These are phyloP conservation scores for Saccharomycopsis oosterbeekiorum DNA, from an alignment of 805 yeast genomes.

Conservation along the genomic window DNA sequence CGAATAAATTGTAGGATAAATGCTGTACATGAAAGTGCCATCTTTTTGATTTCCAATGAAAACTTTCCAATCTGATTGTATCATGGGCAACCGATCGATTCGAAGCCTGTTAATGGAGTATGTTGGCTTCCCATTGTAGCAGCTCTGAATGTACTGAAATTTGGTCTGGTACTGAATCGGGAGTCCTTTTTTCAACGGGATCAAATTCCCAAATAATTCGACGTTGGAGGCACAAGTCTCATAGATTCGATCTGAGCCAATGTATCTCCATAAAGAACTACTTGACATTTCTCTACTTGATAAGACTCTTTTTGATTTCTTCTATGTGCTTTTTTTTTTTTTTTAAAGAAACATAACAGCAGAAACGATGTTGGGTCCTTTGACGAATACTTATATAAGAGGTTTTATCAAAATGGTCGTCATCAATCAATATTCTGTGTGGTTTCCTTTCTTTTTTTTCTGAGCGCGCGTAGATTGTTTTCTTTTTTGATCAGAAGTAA, in stretches of 20 bases:
- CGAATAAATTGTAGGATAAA: slow-evolving; percentile 54
- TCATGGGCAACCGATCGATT: slow-evolving; percentile 31
- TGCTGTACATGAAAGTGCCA: slow-evolving; percentile 43
- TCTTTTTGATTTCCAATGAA: slow-evolving; percentile 28
- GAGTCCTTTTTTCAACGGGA: neutral
- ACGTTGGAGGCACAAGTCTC: neutral
- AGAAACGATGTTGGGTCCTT: neutral
- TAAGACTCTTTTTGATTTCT: neutral
- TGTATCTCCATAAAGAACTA: neutral
- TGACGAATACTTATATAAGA: neutral
- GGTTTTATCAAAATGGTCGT: neutral
- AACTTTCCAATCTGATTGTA: slow-evolving; percentile 38
- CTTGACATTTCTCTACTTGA: neutral
- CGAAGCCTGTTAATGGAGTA: slow-evolving; percentile 28
- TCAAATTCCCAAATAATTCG: neutral
- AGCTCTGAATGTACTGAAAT: slow-evolving; percentile 25
- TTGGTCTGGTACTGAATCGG: neutral
- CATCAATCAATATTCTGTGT: neutral
- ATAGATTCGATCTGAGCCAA: neutral
- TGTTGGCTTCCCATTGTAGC: slow-evolving; percentile 28
- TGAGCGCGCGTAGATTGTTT: too few relatives aligned
- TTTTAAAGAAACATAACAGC: neutral
- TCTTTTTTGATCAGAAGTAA: too few relatives aligned
- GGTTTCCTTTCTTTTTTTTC: too few relatives aligned
- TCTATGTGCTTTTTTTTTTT: neutral